phyloP scores from a whole-genome alignment of 2,329 filamentous ascomycete species.

The Calonectria multiphialidica region DNA sequence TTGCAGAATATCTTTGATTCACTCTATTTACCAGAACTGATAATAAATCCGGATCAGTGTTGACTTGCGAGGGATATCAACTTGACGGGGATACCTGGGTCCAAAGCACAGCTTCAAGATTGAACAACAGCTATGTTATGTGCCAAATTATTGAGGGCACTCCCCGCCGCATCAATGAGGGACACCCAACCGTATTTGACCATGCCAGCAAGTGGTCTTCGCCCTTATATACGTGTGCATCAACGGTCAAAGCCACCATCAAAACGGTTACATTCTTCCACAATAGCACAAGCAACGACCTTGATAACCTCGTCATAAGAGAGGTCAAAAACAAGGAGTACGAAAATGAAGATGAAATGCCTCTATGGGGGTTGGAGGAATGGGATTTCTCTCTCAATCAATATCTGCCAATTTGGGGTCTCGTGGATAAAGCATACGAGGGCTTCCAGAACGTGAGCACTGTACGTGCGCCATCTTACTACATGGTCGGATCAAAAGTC shows the following conservation, averaged over 20 bases:
- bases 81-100: neutral
- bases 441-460: conserved; percentile 27
- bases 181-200: conserved; percentile 51
- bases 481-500: conserved; percentile 17
- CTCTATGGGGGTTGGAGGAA: conserved; percentile 51
- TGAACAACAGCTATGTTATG: conserved; percentile 32
- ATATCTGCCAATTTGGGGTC: conserved; percentile 36
- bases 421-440: conserved; percentile 31
- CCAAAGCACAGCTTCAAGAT: neutral
- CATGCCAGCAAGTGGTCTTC: conserved; percentile 55
- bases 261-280: conserved; percentile 58
- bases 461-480: conserved; percentile 23
- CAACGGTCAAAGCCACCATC: conserved; percentile 54
- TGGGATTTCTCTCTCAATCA: conserved; percentile 20
- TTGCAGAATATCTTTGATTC: no score
- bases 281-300: conserved; percentile 52
- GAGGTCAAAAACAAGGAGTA: conserved; percentile 53
- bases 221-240: conserved; percentile 58
- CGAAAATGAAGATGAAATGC: conserved; percentile 41
- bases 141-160: conserved; percentile 52
- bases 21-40: no score
- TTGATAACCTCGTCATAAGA: conserved; percentile 49
- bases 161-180: conserved; percentile 50
- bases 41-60: neutral
- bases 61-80: conserved; percentile 5